phyloP scores from a whole-genome alignment of 2,329 filamentous ascomycete species.

The Aaosphaeria pasadenensis region DNA sequence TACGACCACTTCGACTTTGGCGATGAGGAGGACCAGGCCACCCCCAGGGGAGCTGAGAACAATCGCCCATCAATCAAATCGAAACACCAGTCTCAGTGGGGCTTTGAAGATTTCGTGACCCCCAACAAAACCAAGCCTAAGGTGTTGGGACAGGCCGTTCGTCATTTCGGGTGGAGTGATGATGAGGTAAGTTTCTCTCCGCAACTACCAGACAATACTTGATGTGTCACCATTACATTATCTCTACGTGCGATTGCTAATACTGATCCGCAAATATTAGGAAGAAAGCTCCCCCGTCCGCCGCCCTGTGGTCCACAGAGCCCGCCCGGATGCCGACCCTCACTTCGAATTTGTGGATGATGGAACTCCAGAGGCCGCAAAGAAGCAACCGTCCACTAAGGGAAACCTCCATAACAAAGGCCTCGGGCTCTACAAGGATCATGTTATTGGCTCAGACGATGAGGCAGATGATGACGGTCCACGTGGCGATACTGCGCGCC shows the following conservation, averaged over 20 bases:
- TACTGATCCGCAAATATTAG: constrained; percentile 35
- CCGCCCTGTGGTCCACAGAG: constrained; percentile 59
- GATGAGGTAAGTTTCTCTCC: constrained; percentile 52
- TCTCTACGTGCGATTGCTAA: background rate
- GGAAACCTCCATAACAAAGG: constrained; percentile 62
- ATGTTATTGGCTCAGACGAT: constrained; percentile 55
- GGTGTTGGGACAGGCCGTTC: constrained; percentile 64
- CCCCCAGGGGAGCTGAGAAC: constrained; percentile 27
- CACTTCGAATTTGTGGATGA: constrained; percentile 87
- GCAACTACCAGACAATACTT: constrained; percentile 9
- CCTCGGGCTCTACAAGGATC: constrained; percentile 73
- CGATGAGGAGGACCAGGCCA: constrained; percentile 43
- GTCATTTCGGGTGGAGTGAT: constrained; percentile 73
- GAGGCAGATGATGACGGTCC: constrained; percentile 47
- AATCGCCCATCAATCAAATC: constrained; percentile 19
- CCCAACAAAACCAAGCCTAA: constrained; percentile 71
- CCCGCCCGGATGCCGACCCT: constrained; percentile 73
- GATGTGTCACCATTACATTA: constrained; percentile 7
- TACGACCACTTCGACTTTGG: constrained; percentile 84
- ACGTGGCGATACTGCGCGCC: constrained; percentile 34
- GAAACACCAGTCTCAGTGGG: constrained; percentile 76
- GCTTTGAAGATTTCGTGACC: constrained; percentile 83
- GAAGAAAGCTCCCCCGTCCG: constrained; percentile 59
- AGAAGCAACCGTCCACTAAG: constrained; percentile 33
- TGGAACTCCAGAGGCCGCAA: constrained; percentile 55